phyloP scores from a whole-genome alignment of 768 basidiomycete species.

The Clitopilus hobsonii region DNA sequence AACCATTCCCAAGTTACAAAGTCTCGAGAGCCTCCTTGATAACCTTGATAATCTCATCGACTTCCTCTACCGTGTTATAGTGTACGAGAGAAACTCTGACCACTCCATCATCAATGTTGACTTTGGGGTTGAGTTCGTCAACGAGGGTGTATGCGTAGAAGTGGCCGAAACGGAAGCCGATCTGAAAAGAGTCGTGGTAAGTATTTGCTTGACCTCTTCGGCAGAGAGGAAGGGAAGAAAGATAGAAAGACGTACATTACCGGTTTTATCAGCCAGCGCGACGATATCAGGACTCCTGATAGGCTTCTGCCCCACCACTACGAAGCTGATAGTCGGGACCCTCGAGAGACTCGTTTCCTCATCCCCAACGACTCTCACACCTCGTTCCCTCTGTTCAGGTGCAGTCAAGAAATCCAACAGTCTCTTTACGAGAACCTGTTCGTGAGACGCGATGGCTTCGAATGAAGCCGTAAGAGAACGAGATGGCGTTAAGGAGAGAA shows the following conservation, averaged over 20 bases:
- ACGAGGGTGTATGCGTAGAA: constrained; percentile 72
- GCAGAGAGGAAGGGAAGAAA: background rate
- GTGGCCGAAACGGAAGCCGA: constrained; percentile 76
- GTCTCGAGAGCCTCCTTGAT: constrained; percentile 38
- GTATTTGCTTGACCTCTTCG: no score
- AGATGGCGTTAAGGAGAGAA: constrained; percentile 51
- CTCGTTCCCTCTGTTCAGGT: constrained; percentile 43
- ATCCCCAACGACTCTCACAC: constrained; percentile 66
- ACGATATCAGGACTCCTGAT: constrained; percentile 64
- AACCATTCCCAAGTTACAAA: background rate
- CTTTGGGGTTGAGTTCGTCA: constrained; percentile 44
- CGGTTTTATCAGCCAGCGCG: constrained; percentile 55
- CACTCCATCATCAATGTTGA: constrained; percentile 60
- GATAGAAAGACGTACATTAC: constrained; percentile 41
- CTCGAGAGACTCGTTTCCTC: constrained; percentile 37
- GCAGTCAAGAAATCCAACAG: constrained; percentile 53
- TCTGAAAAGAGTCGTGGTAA: constrained; percentile 35
- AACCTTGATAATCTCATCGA: constrained; percentile 51
- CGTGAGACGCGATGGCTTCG: constrained; percentile 54
- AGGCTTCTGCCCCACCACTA: constrained; percentile 54
- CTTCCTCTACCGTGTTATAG: constrained; percentile 74
- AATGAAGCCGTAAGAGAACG: constrained; percentile 47
- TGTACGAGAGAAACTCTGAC: constrained; percentile 76
- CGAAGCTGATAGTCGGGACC: constrained; percentile 69
- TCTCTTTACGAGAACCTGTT: constrained; percentile 50